Conservation (phyloP, 305 asterid species). For the Rubia peregrina region DNA sequence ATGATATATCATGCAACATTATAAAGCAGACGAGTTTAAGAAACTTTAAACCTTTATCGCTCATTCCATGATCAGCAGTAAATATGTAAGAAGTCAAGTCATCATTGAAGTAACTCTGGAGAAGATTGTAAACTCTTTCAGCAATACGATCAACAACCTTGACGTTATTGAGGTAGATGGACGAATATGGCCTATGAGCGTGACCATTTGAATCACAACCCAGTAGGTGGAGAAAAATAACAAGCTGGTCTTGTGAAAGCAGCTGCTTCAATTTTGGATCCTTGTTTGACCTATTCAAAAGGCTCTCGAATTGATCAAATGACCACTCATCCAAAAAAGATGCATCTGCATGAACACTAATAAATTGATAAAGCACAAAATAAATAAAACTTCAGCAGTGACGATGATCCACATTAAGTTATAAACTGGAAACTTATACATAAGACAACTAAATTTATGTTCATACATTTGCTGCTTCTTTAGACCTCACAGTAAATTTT, state of each 20-base stretch:
- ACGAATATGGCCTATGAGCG: constrained; percentile 94
- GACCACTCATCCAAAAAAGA: constrained; percentile 99
- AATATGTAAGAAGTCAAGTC: constrained; percentile 73
- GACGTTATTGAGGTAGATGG: constrained; percentile 93
- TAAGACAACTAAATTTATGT: background rate
- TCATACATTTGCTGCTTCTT: background rate
- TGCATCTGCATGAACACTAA: constrained; percentile 67
- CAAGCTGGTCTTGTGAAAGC: constrained; percentile 84
- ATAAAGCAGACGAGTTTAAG: background rate
- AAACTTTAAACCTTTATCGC: constrained; percentile 75
- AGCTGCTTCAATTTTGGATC: constrained; percentile 66
- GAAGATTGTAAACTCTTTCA: constrained; percentile 86
- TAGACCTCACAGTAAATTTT: background rate
- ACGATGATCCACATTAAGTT: background rate
- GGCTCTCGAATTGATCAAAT: constrained; percentile 71
- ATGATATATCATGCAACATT: background rate
- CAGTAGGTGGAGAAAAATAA: constrained; percentile 77
- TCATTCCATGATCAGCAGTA: constrained; percentile 99
- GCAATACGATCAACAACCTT: constrained; percentile 96
- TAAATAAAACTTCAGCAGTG: constrained; percentile 5
- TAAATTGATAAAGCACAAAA: constrained; percentile 21
- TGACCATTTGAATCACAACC: constrained; percentile 99
- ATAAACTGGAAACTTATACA: constrained; percentile 10
- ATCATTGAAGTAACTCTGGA: constrained; percentile 84
- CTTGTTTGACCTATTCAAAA: constrained; percentile 70